Evolutionary conservation across 192 early-diverging fungal species (phyloP).

Genomic region (Backusella tarrabulga): DNA sequence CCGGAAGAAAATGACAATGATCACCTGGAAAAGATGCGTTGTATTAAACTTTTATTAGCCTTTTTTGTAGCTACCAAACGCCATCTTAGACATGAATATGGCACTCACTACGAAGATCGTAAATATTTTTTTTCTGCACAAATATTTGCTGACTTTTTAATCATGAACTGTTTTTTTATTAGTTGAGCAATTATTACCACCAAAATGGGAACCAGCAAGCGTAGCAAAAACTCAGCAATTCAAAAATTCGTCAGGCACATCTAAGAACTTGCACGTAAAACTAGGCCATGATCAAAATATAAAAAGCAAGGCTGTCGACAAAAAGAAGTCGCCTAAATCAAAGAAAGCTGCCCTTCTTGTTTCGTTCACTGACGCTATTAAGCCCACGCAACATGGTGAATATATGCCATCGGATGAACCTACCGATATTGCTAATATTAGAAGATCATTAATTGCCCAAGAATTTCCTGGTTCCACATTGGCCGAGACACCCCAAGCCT

Average conservation of each 20-base stretch:
- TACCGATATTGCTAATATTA: conserved; percentile 20
- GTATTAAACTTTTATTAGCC: conserved; percentile 52
- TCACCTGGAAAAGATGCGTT: conserved; percentile 52
- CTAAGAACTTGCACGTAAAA: background rate
- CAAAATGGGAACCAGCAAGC: conserved; percentile 22
- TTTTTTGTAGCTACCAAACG: conserved; percentile 58
- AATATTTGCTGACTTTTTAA: background rate
- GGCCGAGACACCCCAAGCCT: background rate
- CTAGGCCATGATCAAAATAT: background rate
- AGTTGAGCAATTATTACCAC: conserved; percentile 26
- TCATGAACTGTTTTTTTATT: background rate
- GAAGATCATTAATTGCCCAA: conserved; percentile 13
- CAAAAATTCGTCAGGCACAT: background rate
- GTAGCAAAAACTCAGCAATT: background rate
- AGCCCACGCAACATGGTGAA: background rate
- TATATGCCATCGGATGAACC: conserved; percentile 21
- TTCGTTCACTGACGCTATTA: conserved; percentile 9
- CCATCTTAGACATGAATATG: conserved; percentile 65
- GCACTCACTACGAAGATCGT: conserved; percentile 51
- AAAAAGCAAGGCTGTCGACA: background rate
- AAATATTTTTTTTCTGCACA: conserved; percentile 4
- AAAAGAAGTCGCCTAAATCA: background rate
- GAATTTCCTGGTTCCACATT: conserved; percentile 15
- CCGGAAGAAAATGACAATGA: conserved; percentile 45
- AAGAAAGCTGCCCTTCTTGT: conserved; percentile 13